phyloP scores from a whole-genome alignment of 768 basidiomycete species.

The Favolaschia claudopus region DNA sequence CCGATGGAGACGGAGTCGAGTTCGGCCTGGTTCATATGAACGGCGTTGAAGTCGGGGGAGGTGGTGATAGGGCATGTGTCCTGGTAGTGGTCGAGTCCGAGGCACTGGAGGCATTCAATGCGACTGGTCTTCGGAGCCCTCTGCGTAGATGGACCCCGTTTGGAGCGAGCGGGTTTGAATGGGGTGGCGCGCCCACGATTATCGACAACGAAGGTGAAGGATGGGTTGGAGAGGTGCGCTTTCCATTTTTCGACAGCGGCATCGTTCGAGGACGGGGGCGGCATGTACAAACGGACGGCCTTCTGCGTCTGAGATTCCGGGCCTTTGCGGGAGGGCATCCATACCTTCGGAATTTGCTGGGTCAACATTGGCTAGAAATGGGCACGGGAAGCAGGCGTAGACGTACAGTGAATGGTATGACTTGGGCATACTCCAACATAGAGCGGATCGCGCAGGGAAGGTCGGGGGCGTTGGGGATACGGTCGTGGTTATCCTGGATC shows the following conservation, averaged over 20 bases:
- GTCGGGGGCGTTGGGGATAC: not conserved
- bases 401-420: not conserved
- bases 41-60: not conserved
- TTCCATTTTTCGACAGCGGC: slow-evolving; percentile 4
- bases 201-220: slow-evolving; percentile 11
- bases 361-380: not conserved
- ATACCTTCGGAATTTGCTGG: not conserved
- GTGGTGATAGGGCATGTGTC: slow-evolving; percentile 8
- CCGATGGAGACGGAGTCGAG: not conserved
- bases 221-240: not conserved
- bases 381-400: not conserved
- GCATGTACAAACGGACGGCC: slow-evolving; percentile 5
- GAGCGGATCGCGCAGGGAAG: not conserved
- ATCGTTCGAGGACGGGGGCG: not conserved
- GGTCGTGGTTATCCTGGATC: slow-evolving; percentile 3
- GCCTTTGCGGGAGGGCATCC: not conserved
- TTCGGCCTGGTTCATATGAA: slow-evolving; percentile 3
- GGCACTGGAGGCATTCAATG: slow-evolving; percentile 12
- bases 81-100: slow-evolving; percentile 11
- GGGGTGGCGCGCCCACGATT: slow-evolving; percentile 2
- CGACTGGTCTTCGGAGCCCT: not conserved
- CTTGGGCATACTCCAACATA: not conserved
- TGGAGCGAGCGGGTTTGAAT: not conserved
- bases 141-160: not conserved
- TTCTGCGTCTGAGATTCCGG: not conserved